A percentile compares a stretch with the other conserved stretches of the same genome.
Evolutionary conservation across 192 early-diverging fungal species (phyloP).

Genomic region (Nowakowskiella sp.): DNA sequence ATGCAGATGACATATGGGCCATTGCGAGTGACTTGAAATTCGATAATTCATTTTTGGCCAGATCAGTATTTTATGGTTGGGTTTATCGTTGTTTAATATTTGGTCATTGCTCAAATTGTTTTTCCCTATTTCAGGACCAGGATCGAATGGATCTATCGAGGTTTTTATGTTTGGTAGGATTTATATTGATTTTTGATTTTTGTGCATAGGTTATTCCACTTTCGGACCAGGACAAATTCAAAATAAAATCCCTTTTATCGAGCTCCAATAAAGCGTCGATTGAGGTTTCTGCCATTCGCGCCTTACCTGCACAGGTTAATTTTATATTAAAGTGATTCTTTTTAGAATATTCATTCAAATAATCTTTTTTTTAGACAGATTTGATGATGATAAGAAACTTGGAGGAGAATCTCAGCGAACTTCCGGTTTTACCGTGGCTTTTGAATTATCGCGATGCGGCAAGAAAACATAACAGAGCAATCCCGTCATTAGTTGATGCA

Average conservation of each 20-base stretch:
- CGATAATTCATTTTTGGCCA: not conserved
- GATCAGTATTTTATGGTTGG: slow-evolving; percentile 13
- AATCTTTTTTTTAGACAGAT: not conserved
- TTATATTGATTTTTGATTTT: slow-evolving; percentile 8
- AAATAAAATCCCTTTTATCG: not conserved
- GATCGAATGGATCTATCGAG: slow-evolving; percentile 2
- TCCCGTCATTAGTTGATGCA: not conserved
- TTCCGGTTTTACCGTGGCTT: not conserved
- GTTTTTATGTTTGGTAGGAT: not conserved
- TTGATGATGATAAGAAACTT: slow-evolving; percentile 12
- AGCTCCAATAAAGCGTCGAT: not conserved
- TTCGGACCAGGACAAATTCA: not conserved
- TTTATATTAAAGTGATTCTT: not conserved
- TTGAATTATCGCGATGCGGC: not conserved
- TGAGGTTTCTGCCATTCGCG: slow-evolving; percentile 15
- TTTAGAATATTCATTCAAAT: not conserved
- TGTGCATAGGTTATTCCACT: slow-evolving; percentile 3
- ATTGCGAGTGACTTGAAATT: slow-evolving; percentile 13
- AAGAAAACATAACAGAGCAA: not conserved
- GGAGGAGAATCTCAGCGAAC: not conserved
- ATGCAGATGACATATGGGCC: slow-evolving; percentile 29
- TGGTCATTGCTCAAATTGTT: slow-evolving; percentile 1
- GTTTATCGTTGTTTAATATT: slow-evolving; percentile 5
- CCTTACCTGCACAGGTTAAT: not conserved
- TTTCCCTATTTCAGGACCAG: not conserved